Conservation (phyloP, 441 rosid genomes). For the Aleurites moluccanus region DNA sequence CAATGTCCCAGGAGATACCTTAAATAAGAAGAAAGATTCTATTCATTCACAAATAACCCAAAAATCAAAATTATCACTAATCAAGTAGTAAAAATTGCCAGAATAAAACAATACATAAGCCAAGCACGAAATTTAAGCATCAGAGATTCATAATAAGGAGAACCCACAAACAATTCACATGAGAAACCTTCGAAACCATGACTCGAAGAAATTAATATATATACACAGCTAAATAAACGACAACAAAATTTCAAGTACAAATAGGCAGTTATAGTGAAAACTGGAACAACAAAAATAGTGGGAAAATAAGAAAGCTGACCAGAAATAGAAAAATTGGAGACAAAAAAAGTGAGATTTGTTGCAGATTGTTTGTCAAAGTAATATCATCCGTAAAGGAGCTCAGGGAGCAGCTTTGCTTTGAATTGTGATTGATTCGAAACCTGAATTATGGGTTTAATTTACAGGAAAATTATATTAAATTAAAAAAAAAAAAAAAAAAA, state of each 20-base stretch:
- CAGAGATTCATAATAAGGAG: not conserved
- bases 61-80: not conserved
- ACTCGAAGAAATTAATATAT: not conserved
- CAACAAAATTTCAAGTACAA: not conserved
- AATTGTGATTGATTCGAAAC: not conserved
- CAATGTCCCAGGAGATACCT: constrained; percentile 15
- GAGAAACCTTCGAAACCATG: not conserved
- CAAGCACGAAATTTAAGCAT: not conserved
- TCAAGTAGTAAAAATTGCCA: not conserved
- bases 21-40: not conserved
- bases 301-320: constrained; percentile 4
- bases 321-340: not conserved
- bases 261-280: not conserved
- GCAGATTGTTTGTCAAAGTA: not conserved
- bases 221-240: not conserved
- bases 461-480: not conserved
- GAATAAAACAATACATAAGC: not conserved
- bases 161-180: not conserved
- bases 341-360: constrained; percentile 9
- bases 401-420: not conserved
- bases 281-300: not conserved
- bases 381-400: constrained; percentile 1
- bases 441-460: not conserved
- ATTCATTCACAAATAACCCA: constrained; percentile 5
- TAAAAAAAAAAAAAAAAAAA: too few species aligned